Evolutionary conservation across 2,329 filamentous ascomycete species (phyloP).

Genomic region (Colletotrichum graminicola): DNA sequence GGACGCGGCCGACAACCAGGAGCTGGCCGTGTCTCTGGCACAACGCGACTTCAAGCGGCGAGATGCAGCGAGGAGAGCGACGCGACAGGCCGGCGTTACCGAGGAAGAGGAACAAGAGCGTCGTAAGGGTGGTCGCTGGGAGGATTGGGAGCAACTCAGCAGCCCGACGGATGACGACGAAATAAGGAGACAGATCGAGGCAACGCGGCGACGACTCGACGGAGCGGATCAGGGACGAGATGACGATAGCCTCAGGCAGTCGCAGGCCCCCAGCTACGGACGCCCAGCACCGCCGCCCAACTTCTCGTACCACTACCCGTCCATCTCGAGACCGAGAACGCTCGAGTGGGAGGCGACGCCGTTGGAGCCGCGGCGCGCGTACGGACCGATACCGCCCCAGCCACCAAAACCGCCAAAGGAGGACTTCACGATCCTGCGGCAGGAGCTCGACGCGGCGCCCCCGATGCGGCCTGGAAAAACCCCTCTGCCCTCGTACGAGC

Average conservation of each 20-base stretch:
- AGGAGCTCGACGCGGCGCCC: conserved; percentile 34
- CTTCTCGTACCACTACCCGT: conserved; percentile 66
- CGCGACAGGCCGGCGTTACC: conserved; percentile 68
- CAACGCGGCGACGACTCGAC: conserved; percentile 62
- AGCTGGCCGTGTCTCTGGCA: conserved; percentile 82
- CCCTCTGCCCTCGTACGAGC: conserved; percentile 26
- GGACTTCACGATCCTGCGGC: conserved; percentile 20
- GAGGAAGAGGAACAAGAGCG: conserved; percentile 69
- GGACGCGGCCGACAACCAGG: conserved; percentile 77
- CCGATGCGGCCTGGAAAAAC: conserved; percentile 36
- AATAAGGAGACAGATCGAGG: conserved; percentile 66
- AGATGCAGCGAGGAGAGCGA: conserved; percentile 70
- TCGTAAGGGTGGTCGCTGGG: conserved; percentile 60
- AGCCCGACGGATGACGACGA: conserved; percentile 55
- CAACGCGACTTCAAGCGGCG: conserved; percentile 78
- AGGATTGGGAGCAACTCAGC: conserved; percentile 52
- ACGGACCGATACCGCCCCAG: conserved; percentile 45
- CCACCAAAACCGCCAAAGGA: conserved; percentile 53
- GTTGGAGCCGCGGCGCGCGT: conserved; percentile 37
- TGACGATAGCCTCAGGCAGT: conserved; percentile 43
- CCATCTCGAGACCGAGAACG: conserved; percentile 64
- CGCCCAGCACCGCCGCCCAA: conserved; percentile 41
- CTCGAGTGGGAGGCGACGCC: conserved; percentile 57
- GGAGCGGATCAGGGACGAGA: conserved; percentile 47
- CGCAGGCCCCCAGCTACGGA: conserved; percentile 44